These are phyloP conservation scores for Cochlearia excelsa DNA, from an alignment of 345 rosid species.

Conservation along the genomic window DNA sequence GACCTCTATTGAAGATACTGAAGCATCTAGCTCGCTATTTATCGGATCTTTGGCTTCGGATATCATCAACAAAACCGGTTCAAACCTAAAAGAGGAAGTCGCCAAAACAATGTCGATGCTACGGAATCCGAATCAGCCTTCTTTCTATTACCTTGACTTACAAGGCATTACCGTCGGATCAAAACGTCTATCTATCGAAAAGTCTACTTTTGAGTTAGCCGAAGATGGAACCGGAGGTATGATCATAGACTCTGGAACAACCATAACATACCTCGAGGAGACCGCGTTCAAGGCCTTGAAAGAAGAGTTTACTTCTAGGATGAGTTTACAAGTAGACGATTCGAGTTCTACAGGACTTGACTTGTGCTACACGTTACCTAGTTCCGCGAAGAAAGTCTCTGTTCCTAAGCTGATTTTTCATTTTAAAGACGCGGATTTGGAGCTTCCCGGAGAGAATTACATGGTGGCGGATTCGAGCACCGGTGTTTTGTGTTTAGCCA, in stretches of 20 bases:
- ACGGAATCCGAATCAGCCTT: constrained; percentile 63
- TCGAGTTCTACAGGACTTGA: constrained; percentile 71
- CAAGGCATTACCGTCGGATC: constrained; percentile 82
- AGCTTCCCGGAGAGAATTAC: constrained; percentile 77
- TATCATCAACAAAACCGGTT: constrained; percentile 1
- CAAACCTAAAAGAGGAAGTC: constrained; percentile 5
- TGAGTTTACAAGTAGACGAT: constrained; percentile 47
- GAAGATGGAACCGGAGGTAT: constrained; percentile 84
- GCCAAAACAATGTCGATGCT: constrained; percentile 55
- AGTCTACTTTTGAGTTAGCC: constrained; percentile 59
- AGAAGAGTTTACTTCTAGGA: constrained; percentile 51
- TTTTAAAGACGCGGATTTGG: constrained; percentile 70
- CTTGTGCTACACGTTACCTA: constrained; percentile 68
- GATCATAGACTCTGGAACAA: constrained; percentile 89
- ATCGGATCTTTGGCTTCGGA: constrained; percentile 42
- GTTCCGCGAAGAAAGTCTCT: constrained; percentile 33
- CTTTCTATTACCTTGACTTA: constrained; percentile 82
- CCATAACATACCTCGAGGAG: constrained; percentile 69
- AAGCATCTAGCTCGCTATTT: constrained; percentile 55
- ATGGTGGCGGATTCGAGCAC: constrained; percentile 60
- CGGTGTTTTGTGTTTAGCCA: constrained; percentile 76
- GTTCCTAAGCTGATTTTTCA: constrained; percentile 74
- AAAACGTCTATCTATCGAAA: constrained; percentile 52
- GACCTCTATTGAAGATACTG: constrained; percentile 54
- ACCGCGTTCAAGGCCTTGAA: constrained; percentile 49